Base-by-base conservation (phyloP, 2,329 filamentous ascomycete species). In the Emergomyces africanus region DNA sequence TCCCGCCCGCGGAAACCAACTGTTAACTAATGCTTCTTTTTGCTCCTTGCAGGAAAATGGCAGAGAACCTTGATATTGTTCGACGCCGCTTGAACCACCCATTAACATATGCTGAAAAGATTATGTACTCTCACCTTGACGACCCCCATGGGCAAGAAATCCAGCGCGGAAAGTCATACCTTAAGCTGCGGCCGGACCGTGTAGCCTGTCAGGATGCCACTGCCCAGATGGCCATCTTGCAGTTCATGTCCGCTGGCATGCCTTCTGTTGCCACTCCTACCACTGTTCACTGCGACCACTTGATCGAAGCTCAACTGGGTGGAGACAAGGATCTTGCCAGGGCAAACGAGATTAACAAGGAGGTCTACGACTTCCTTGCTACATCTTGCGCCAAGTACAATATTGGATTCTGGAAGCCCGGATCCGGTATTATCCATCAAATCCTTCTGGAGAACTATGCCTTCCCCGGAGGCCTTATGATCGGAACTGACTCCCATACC, bases 201-300 rank as follows among this genome's bases (percentile, higher is more conserved):
- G 94, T 99, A 70, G 94, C 94, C 76, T 97, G 94, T 83, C 94
- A 99, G 82, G 94, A 99, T 83, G 94, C 94, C 73, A 97, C 94
- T 62, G 94, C 94, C 64, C 94, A 99, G 83, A 99, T 99, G 94
- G 94, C 94, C 65, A 96, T 99, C 67, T 83, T 99, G 61, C 94
- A 99, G 81, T 99, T 99, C 84, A 99, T 99, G 91, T 96, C 90
- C 59, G 92, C 94, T 62, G 92, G 92, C 75, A 92, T 99, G 89
- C 89, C 90, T 66, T 86, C 87, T 28, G 94, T 97, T 63, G 91
- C 91, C 64, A 97, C 95, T 70, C 94, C 94, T 57, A 85, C 87
- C 69, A 97, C 92, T 55, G 92, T 99, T 64, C 94, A 99, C 84
- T 97, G 94, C 74, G 94, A 99, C 77, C 94, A 99, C 79, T 85